Conservation (phyloP, 2,329 filamentous ascomycete species). For the Intubia oerlemansii region DNA sequence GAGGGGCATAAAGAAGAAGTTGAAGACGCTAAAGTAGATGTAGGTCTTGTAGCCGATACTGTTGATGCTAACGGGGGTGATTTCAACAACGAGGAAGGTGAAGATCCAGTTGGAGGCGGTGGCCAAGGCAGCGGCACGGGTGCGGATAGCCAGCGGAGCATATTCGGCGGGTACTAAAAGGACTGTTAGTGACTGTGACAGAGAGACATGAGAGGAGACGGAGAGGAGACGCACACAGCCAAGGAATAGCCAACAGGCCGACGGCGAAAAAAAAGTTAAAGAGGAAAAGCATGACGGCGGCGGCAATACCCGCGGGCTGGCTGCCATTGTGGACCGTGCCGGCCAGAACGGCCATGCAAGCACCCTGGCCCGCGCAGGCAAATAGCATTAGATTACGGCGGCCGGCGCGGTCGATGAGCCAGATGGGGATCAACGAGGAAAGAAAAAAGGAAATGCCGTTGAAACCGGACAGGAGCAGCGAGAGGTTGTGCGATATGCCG, state of each 20-base stretch:
- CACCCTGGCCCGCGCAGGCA: slow-evolving; percentile 43
- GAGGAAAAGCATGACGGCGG: slow-evolving; percentile 35
- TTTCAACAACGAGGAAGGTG: slow-evolving; percentile 15
- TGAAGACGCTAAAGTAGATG: slow-evolving; percentile 28
- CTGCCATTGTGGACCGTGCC: slow-evolving; percentile 10
- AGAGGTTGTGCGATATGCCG: slow-evolving; percentile 4
- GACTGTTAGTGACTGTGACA: too few species aligned
- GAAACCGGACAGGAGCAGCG: slow-evolving; percentile 2
- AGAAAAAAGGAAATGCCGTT: slow-evolving; percentile 4
- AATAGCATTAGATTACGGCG: slow-evolving; percentile 47
- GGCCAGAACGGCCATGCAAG: slow-evolving; percentile 46
- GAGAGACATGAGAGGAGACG: too few species aligned
- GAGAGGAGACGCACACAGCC: slow-evolving; percentile 12
- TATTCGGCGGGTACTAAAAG: slow-evolving; percentile 16
- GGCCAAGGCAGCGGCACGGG: slow-evolving; percentile 6
- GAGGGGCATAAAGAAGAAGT: slow-evolving; percentile 21
- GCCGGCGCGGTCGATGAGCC: slow-evolving; percentile 41
- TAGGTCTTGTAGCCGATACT: slow-evolving; percentile 29
- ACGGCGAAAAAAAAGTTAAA: slow-evolving; percentile 11
- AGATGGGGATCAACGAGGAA: slow-evolving; percentile 4
- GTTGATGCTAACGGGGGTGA: slow-evolving; percentile 16
- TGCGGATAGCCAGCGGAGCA: slow-evolving; percentile 1
- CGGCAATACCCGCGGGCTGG: slow-evolving; percentile 35
- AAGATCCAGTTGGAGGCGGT: slow-evolving; percentile 4
- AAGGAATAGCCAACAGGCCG: slow-evolving; percentile 17